Conservation (phyloP, 1,139 yeast species). For the Sugiyamaella sp. region DNA sequence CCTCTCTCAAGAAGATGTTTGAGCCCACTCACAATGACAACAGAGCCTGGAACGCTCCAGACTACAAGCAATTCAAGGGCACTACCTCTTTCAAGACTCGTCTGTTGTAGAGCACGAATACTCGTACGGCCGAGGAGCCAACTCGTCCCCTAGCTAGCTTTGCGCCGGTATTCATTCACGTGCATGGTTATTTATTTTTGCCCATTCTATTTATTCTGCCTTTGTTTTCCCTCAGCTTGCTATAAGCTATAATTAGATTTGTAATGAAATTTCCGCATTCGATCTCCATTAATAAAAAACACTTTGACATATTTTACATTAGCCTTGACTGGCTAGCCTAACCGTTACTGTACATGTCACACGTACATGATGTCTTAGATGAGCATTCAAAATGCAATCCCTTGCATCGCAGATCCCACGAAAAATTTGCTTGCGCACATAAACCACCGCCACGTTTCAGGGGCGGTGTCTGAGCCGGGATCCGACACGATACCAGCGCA, state of each 20-base stretch:
- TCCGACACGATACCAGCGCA: too few relatives aligned
- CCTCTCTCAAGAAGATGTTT: slow-evolving; percentile 10
- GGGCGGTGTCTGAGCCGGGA: too few relatives aligned
- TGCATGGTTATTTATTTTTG: not conserved
- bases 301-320: not conserved
- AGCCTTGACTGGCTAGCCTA: not conserved
- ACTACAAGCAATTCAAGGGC: slow-evolving; percentile 11
- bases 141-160: too few relatives aligned
- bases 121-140: too few relatives aligned
- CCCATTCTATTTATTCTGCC: not conserved
- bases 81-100: slow-evolving; percentile 11
- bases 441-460: too few relatives aligned
- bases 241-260: not conserved
- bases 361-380: not conserved
- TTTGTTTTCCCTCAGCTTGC: not conserved
- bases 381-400: not conserved
- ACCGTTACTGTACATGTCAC: too few relatives aligned
- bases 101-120: slow-evolving; percentile 2
- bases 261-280: too few relatives aligned
- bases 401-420: not conserved
- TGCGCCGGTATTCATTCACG: too few relatives aligned
- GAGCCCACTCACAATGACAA: not conserved
- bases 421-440: too few relatives aligned
- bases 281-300: not conserved
- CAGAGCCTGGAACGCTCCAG: slow-evolving; percentile 13